Evolutionary conservation across 2,329 filamentous ascomycete species (phyloP).

Genomic region (Amauroascus verrucosus): DNA sequence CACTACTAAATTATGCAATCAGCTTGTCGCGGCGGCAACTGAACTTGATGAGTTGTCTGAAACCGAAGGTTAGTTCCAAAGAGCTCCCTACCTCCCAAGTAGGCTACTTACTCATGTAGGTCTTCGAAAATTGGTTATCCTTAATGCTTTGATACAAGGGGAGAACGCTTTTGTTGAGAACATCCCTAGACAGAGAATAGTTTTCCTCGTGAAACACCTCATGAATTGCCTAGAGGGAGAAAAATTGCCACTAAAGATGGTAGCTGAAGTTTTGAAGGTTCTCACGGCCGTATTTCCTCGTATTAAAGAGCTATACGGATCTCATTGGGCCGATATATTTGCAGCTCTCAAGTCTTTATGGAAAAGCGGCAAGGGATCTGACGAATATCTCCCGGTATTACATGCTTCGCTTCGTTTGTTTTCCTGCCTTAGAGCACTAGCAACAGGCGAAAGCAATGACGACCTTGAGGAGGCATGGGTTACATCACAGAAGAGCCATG

Average conservation of each 20-base stretch:
- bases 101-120: conserved; percentile 25
- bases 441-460: conserved; percentile 58
- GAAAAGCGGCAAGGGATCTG: conserved; percentile 40
- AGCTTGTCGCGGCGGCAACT: conserved; percentile 51
- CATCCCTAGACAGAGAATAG: conserved; percentile 52
- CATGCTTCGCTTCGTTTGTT: conserved; percentile 65
- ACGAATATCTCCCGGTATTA: conserved; percentile 51
- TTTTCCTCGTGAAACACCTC: conserved; percentile 74
- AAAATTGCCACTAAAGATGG: conserved; percentile 36
- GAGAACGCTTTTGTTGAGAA: conserved; percentile 39
- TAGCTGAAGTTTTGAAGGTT: conserved; percentile 34
- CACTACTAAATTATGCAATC: conserved; percentile 47
- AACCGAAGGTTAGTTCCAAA: conserved; percentile 31
- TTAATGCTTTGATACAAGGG: conserved; percentile 45
- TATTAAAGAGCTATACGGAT: conserved; percentile 74
- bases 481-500: conserved; percentile 47
- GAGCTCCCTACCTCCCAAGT: background rate
- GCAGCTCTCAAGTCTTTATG: conserved; percentile 51
- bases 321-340: conserved; percentile 66
- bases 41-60: conserved; percentile 39
- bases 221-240: conserved; percentile 58
- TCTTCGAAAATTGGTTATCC: conserved; percentile 41
- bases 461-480: conserved; percentile 68
- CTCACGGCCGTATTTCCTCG: conserved; percentile 54
- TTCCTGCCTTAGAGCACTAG: conserved; percentile 50